These are phyloP conservation scores for Cladochytrium replicatum DNA, from an alignment of 192 early-diverging fungal species.

Conservation along the genomic window DNA sequence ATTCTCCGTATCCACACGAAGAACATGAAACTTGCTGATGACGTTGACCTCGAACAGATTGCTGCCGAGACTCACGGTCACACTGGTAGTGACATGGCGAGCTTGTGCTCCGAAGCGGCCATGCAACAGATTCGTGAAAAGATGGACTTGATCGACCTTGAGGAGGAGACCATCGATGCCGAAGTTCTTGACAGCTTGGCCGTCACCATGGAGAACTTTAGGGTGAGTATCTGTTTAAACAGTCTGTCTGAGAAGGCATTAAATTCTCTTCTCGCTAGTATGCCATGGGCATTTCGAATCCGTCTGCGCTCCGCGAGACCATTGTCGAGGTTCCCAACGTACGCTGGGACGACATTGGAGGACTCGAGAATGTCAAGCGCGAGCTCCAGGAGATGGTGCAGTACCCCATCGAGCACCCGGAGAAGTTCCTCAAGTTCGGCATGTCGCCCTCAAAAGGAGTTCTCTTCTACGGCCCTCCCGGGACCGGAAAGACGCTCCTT, in stretches of 20 bases:
- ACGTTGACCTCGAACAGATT: constrained; percentile 95
- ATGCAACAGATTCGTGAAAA: constrained; percentile 99
- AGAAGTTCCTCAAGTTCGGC: constrained; percentile 99
- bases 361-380: constrained; percentile 93
- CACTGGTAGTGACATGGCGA: constrained; percentile 94
- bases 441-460: constrained; percentile 95
- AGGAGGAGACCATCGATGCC: constrained; percentile 97
- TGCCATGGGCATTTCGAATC: constrained; percentile 88
- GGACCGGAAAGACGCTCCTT: constrained; percentile 95
- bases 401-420: constrained; percentile 98
- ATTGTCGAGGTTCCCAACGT: constrained; percentile 93
- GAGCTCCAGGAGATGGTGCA: constrained; percentile 98
- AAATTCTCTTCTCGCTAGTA: constrained; percentile 40
- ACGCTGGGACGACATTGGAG: constrained; percentile 95
- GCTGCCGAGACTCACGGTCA: constrained; percentile 95
- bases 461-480: constrained; percentile 97
- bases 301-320: constrained; percentile 97
- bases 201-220: constrained; percentile 97
- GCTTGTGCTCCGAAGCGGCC: constrained; percentile 96
- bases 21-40: constrained; percentile 97
- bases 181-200: constrained; percentile 91
- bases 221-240: constrained; percentile 32
- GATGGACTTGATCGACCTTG: constrained; percentile 96
- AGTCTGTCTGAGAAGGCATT: neutral
- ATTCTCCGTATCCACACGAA: constrained; percentile 99